Percentiles rank a stretch among this genome's conserved stretches.
phyloP scores from a whole-genome alignment of 331 rosid genomes.

The Ulmus americana region DNA sequence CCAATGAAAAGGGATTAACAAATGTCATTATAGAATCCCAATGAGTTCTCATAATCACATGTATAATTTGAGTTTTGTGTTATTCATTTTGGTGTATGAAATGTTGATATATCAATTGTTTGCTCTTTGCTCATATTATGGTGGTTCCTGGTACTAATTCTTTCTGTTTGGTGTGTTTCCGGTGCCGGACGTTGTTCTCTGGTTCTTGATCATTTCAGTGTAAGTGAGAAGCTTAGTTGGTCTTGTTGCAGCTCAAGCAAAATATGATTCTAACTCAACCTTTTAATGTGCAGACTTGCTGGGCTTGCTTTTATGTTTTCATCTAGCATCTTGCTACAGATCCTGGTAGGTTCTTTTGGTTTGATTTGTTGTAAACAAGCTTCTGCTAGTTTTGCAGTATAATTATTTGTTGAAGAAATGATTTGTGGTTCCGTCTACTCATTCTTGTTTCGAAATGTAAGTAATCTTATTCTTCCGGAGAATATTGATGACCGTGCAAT shows the following conservation, averaged over 20 bases:
- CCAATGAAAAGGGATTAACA: no score
- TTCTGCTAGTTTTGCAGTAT: conserved; percentile 16
- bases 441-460: no score
- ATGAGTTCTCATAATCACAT: neutral
- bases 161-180: conserved; percentile 27
- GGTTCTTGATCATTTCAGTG: conserved; percentile 53
- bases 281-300: conserved; percentile 65
- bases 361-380: conserved; percentile 13
- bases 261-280: conserved; percentile 17
- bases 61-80: neutral
- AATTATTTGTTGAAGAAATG: conserved; percentile 8
- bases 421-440: neutral
- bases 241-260: conserved; percentile 22
- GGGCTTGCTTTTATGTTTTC: conserved; percentile 99
- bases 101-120: neutral
- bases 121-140: neutral
- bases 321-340: conserved; percentile 88
- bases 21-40: no score
- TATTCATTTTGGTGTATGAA: neutral
- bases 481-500: no score
- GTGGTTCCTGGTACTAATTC: conserved; percentile 24
- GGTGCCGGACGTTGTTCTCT: conserved; percentile 15
- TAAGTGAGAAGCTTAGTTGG: conserved; percentile 41
- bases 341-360: conserved; percentile 56
- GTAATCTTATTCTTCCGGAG: no score